Evolutionary conservation across 2,329 filamentous ascomycete species (phyloP), one percentile per base, ranked within the genome.

Genomic region (Exophiala bonariae): DNA sequence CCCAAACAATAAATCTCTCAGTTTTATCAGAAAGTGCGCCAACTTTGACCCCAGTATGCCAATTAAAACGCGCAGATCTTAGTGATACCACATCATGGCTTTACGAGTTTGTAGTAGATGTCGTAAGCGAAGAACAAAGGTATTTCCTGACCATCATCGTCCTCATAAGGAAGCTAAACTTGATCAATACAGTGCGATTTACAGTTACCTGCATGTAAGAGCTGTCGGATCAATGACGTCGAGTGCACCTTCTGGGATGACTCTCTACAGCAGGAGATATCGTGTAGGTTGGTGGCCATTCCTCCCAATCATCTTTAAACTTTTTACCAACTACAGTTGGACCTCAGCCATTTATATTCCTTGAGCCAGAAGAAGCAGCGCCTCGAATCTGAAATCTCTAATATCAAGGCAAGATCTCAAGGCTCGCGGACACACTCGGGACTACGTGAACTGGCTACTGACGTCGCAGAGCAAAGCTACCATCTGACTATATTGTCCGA

Each of bases 211-310:
- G 47, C 47, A 20, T 50, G 47, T 22, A 46, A 46, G 31, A 46
- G 41, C 17, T 50, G 47, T 35, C 41, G 42, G 22, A 8, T 37
- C 9, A 32, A 41, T 13, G 47, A 50, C 32, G 47, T 46, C 20
- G 47, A 50, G 8, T 50, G 47, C 28, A 41, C 30, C n/a, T 46
- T 50, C 26, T 50, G 41, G 41, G 47, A 50, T 11, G 37, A 41
- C 17, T 46, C 41, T 22, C 41, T 50, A 17, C 14, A 33, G 3
- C 30, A 38, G 38, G 47, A 50, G 22, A 46, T 50, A 41, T 33
- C 47, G n/a, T 45, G 41, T 26, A 42, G 42, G 47, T 44, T 22
- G 32, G 41, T 30, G 14, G 4, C 11, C n/a, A n/a, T n/a, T n/a
- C n/a, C 19, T 31, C 32, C 3, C 9, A 18, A 3, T 7, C 23